A percentile compares a stretch with the other conserved stretches of the same genome.
Conservation (phyloP, 495 filamentous ascomycete genomes). For the Sordaria brevicollis region DNA sequence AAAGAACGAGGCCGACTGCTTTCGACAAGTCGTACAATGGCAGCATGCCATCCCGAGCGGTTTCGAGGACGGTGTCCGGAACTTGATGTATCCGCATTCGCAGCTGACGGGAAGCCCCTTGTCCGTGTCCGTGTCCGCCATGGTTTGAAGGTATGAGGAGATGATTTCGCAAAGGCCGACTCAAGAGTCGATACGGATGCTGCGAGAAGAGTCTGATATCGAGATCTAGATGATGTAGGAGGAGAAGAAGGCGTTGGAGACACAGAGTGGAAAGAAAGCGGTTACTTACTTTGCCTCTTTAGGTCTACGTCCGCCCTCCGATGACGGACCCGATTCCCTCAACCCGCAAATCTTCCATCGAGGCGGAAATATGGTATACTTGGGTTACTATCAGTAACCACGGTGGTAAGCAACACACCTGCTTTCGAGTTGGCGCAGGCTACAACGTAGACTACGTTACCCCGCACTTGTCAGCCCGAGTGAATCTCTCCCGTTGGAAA, state of each 20-base stretch:
- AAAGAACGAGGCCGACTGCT: constrained; percentile 45
- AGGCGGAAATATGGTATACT: too few relatives aligned
- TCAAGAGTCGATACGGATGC: too few relatives aligned
- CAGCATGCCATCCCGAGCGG: constrained; percentile 39
- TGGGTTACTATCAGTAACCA: too few relatives aligned
- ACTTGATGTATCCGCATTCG: constrained; percentile 39
- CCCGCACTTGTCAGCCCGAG: background rate
- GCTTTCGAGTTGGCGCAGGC: background rate
- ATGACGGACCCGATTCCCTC: background rate
- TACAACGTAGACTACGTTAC: background rate
- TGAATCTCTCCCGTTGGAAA: background rate
- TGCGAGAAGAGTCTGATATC: background rate
- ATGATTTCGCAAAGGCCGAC: background rate
- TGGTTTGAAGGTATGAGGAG: background rate
- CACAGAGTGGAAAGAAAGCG: background rate
- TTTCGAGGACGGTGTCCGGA: constrained; percentile 30
- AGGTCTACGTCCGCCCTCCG: background rate
- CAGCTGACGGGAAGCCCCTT: constrained; percentile 28
- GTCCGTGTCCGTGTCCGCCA: background rate
- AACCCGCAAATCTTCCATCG: too few relatives aligned
- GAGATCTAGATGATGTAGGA: background rate
- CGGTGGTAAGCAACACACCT: too few relatives aligned
- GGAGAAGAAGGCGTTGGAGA: background rate
- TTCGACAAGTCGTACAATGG: constrained; percentile 47
- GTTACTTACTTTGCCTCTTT: background rate